A percentile compares a stretch with the other conserved stretches of the same genome.
These are phyloP conservation scores for Filosporella fistucella DNA, from an alignment of 495 filamentous ascomycete genomes.

Conservation along the genomic window DNA sequence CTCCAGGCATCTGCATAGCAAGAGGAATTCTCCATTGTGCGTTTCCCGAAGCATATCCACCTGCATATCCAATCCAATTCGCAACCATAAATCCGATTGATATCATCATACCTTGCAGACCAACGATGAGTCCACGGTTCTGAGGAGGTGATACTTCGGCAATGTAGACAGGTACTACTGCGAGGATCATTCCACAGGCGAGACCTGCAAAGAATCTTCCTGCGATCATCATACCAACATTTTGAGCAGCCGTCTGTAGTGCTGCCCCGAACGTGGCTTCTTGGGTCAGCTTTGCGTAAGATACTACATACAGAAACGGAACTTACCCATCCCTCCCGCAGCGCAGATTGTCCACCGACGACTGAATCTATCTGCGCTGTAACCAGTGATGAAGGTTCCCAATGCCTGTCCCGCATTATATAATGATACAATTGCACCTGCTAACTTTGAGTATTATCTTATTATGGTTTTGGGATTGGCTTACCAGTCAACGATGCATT, in stretches of 20 bases:
- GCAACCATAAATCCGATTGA: constrained; percentile 51
- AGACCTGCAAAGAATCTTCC: constrained; percentile 30
- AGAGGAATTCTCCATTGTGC: constrained; percentile 22
- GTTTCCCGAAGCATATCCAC: constrained; percentile 18
- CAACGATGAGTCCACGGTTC: constrained; percentile 17
- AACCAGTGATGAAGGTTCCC: constrained; percentile 25
- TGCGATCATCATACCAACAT: constrained; percentile 31
- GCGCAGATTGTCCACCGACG: constrained; percentile 24
- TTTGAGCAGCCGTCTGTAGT: constrained; percentile 25
- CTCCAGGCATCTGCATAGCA: constrained; percentile 18
- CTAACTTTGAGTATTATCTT: background rate
- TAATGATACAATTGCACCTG: constrained; percentile 28
- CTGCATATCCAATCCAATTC: constrained; percentile 21
- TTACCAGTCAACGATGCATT: constrained; percentile 20
- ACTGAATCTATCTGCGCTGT: constrained; percentile 22
- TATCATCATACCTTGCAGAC: constrained; percentile 27
- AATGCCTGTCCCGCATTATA: constrained; percentile 28
- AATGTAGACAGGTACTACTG: constrained; percentile 23
- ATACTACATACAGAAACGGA: background rate
- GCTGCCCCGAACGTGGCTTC: constrained; percentile 50
- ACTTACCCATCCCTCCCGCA: constrained; percentile 1
- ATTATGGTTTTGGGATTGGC: background rate
- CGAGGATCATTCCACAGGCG: constrained; percentile 27
- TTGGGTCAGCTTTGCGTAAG: background rate
- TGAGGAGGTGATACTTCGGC: constrained; percentile 18